Evolutionary conservation across 2,329 filamentous ascomycete genomes (phyloP).

Genomic region (Penicillium brasilianum): DNA sequence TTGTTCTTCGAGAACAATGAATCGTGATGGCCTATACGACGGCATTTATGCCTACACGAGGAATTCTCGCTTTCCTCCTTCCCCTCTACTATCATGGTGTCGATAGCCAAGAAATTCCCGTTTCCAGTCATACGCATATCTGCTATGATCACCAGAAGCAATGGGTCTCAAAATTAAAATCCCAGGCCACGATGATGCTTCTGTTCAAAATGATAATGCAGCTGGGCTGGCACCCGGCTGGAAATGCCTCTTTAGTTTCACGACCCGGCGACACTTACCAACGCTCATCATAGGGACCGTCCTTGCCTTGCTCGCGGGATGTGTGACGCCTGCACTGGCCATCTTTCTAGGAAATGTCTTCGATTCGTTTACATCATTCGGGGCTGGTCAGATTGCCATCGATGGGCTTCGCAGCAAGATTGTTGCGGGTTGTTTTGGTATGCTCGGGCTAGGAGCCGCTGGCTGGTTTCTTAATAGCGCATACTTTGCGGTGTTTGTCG

Average conservation of each 20-base stretch:
- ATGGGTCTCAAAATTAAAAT: slow-evolving; percentile 4
- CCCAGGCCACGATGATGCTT: background rate
- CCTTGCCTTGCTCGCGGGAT: slow-evolving; percentile 64
- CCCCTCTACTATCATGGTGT: background rate
- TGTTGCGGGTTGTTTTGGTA: slow-evolving; percentile 64
- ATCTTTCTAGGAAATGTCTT: slow-evolving; percentile 78
- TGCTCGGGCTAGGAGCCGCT: slow-evolving; percentile 66
- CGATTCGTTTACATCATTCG: slow-evolving; percentile 70
- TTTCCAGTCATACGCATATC: background rate
- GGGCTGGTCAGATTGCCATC: slow-evolving; percentile 57
- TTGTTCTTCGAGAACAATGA: slow-evolving; percentile 22
- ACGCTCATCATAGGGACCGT: slow-evolving; percentile 61
- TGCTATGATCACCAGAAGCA: background rate
- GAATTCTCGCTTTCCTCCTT: background rate
- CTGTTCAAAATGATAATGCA: background rate
- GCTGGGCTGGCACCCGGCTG: slow-evolving; percentile 41
- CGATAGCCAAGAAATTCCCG: background rate
- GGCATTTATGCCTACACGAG: background rate
- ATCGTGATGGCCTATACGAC: background rate
- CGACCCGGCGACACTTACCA: slow-evolving; percentile 62
- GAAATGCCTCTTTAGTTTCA: slow-evolving; percentile 73
- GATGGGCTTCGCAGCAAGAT: slow-evolving; percentile 61
- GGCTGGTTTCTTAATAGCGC: slow-evolving; percentile 71
- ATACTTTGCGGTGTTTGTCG: slow-evolving; percentile 73
- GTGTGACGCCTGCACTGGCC: slow-evolving; percentile 68